Evolutionary conservation across 176 grass and related monocot species (phyloP).

Genomic region (Melocanna baccifera): DNA sequence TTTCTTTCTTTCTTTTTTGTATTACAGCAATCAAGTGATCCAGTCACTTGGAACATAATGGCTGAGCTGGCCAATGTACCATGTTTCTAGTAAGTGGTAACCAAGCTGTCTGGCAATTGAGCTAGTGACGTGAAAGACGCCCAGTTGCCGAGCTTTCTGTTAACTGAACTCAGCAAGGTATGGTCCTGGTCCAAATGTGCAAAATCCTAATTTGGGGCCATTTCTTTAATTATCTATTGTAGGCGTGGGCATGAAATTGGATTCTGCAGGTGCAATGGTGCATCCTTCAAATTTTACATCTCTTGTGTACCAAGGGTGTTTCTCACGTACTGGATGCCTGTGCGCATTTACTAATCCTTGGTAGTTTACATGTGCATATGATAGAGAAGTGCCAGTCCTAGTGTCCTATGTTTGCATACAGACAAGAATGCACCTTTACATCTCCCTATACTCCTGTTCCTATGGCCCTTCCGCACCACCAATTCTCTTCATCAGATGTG

Average conservation of each 20-base stretch:
- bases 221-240: not conserved
- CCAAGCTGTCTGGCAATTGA: not conserved
- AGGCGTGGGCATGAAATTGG: not conserved
- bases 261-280: not conserved
- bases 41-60: not conserved
- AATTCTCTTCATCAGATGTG: not conserved
- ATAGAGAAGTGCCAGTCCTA: not conserved
- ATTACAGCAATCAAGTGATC: not conserved
- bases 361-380: not conserved
- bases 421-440: not conserved
- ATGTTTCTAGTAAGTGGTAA: not conserved
- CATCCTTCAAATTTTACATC: not conserved
- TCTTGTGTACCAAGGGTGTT: not conserved
- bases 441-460: not conserved
- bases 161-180: not conserved
- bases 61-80: not conserved
- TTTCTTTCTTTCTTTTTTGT: too few species aligned
- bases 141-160: not conserved
- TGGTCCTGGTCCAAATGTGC: not conserved
- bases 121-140: not conserved
- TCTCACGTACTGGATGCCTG: not conserved
- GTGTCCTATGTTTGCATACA: not conserved
- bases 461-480: not conserved
- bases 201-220: not conserved
- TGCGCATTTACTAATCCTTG: not conserved